Percentiles rank a stretch among this genome's conserved stretches.
phyloP scores from a whole-genome alignment of 2,329 filamentous ascomycete species.

The Hirsutella minnesotensis region DNA sequence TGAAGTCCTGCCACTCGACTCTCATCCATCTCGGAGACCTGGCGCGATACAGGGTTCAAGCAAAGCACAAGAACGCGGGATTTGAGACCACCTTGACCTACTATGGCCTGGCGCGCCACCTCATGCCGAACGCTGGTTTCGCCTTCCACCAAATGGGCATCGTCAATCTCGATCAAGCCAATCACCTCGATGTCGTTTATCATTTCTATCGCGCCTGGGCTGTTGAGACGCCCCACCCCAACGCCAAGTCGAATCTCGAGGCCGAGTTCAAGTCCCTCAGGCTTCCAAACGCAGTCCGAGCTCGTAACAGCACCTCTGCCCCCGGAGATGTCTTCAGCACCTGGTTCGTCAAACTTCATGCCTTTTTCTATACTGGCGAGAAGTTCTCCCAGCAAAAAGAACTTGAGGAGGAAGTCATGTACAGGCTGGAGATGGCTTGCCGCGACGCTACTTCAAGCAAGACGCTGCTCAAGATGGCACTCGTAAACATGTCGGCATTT shows the following conservation, averaged over 20 bases:
- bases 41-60: conserved; percentile 70
- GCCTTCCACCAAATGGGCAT: conserved; percentile 88
- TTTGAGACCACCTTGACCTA: conserved; percentile 74
- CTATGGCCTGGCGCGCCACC: conserved; percentile 68
- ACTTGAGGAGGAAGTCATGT: conserved; percentile 74
- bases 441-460: conserved; percentile 54
- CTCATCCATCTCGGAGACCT: conserved; percentile 84
- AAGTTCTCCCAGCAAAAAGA: conserved; percentile 66
- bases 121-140: conserved; percentile 67
- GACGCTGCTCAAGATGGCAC: conserved; percentile 63
- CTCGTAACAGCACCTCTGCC: conserved; percentile 29
- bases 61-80: conserved; percentile 60
- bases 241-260: conserved; percentile 65
- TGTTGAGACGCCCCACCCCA: conserved; percentile 61
- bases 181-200: conserved; percentile 78
- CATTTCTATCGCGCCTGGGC: conserved; percentile 77
- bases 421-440: conserved; percentile 61
- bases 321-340: conserved; percentile 54
- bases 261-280: conserved; percentile 57
- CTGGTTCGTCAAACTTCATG: conserved; percentile 82
- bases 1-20: conserved; percentile 68
- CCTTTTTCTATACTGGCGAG: conserved; percentile 68
- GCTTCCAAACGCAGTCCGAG: conserved; percentile 22
- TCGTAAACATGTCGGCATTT: conserved; percentile 81
- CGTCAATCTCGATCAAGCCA: conserved; percentile 63